phyloP scores from a whole-genome alignment of 768 basidiomycete species.

The Mycena venus region DNA sequence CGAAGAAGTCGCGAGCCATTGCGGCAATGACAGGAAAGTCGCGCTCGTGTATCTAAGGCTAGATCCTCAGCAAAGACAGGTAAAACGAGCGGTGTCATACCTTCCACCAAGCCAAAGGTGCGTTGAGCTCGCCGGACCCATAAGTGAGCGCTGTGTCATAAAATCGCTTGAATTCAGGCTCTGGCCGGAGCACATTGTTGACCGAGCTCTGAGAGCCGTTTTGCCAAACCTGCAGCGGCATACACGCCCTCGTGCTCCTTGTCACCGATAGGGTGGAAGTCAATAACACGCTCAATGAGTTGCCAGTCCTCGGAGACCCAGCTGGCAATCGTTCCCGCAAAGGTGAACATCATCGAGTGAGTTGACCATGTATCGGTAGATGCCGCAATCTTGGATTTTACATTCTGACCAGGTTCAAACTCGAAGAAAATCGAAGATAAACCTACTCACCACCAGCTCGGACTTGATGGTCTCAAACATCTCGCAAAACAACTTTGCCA shows the following conservation, averaged over 20 bases:
- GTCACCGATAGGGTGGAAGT: conserved; percentile 47
- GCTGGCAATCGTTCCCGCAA: conserved; percentile 45
- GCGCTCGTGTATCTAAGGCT: no score
- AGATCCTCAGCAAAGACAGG: no score
- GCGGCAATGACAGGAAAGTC: no score
- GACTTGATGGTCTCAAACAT: conserved; percentile 34
- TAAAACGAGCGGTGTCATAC: no score
- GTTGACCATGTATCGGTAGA: conserved; percentile 48
- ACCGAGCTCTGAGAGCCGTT: no score
- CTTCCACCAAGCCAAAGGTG: no score
- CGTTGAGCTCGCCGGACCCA: no score
- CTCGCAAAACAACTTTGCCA: conserved; percentile 30
- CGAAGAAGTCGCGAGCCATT: no score
- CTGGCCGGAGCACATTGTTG: no score
- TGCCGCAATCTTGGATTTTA: conserved; percentile 41
- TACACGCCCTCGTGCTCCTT: conserved; percentile 50
- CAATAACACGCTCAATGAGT: conserved; percentile 46
- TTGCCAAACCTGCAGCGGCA: conserved; percentile 46
- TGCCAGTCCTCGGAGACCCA: conserved; percentile 45
- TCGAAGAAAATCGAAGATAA: neutral
- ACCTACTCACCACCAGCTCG: conserved; percentile 31
- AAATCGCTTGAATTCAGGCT: no score
- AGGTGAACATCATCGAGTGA: no score
- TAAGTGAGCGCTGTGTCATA: no score
- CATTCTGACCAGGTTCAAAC: conserved; percentile 14